A percentile compares a stretch with the other conserved stretches of the same genome.
phyloP scores from a whole-genome alignment of 441 rosid genomes.

The Biscutella auriculata region DNA sequence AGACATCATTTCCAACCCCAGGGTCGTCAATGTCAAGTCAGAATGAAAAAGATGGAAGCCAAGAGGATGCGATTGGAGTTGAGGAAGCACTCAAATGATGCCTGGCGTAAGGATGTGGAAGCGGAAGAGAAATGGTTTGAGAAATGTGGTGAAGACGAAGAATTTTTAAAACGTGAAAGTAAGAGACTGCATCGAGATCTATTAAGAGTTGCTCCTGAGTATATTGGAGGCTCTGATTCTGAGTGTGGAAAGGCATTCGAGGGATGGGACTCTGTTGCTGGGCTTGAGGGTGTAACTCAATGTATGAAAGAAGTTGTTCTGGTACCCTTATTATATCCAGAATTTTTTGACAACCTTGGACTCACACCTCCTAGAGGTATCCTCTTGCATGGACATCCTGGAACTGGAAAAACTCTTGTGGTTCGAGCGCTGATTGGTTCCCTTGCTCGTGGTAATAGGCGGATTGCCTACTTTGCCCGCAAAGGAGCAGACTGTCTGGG shows the following conservation, averaged over 20 bases:
- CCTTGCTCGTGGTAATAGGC: slow-evolving; percentile 79
- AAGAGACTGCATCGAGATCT: slow-evolving; percentile 90
- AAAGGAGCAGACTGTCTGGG: slow-evolving; percentile 99
- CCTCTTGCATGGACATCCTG: slow-evolving; percentile 96
- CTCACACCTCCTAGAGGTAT: slow-evolving; percentile 95
- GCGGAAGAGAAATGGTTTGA: slow-evolving; percentile 98
- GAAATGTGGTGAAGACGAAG: slow-evolving; percentile 98
- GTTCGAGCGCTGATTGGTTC: slow-evolving; percentile 95
- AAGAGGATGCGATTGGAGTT: slow-evolving; percentile 69
- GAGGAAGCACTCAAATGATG: slow-evolving; percentile 74
- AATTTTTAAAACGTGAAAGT: slow-evolving; percentile 92
- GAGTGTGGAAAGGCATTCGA: slow-evolving; percentile 49
- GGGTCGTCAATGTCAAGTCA: slow-evolving; percentile 39
- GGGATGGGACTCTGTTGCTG: slow-evolving; percentile 99
- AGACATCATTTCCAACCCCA: slow-evolving; percentile 77
- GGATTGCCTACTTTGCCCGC: slow-evolving; percentile 96
- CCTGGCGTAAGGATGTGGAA: slow-evolving; percentile 84
- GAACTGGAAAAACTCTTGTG: slow-evolving; percentile 95
- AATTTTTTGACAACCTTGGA: slow-evolving; percentile 81
- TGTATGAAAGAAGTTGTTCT: slow-evolving; percentile 97
- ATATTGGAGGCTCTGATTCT: slow-evolving; percentile 71
- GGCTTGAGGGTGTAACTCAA: slow-evolving; percentile 81
- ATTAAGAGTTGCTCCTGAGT: slow-evolving; percentile 87
- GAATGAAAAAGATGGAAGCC: slow-evolving; percentile 72
- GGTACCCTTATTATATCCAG: slow-evolving; percentile 86